These are phyloP conservation scores for Pythium biforme DNA, from an alignment of 352 stramenopile genomes.

Conservation along the genomic window DNA sequence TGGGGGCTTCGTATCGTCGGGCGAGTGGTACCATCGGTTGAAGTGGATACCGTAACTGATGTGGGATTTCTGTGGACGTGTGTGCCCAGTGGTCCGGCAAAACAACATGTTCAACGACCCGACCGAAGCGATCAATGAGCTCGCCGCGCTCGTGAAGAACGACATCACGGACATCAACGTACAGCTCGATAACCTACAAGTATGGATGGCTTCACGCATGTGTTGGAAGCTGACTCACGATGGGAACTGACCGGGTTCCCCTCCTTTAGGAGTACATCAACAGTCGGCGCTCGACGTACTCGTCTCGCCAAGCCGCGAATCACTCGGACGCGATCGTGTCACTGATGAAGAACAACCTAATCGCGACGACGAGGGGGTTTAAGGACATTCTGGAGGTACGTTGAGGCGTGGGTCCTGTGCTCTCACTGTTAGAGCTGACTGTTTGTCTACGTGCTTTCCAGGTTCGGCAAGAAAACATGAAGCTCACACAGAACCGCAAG, in stretches of 20 bases:
- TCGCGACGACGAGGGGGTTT: slow-evolving; percentile 75
- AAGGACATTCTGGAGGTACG: slow-evolving; percentile 78
- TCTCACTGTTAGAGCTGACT: not conserved
- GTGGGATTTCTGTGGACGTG: not conserved
- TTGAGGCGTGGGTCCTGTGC: not conserved
- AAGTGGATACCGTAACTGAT: not conserved
- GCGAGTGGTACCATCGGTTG: no score
- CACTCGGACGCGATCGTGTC: slow-evolving; percentile 83
- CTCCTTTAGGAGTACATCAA: slow-evolving; percentile 61
- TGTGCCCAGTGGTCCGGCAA: slow-evolving; percentile 67
- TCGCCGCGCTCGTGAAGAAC: slow-evolving; percentile 80
- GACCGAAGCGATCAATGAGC: slow-evolving; percentile 79
- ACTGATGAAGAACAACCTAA: slow-evolving; percentile 84
- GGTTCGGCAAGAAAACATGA: slow-evolving; percentile 86
- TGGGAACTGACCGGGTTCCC: not conserved
- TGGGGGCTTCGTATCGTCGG: slow-evolving; percentile 3
- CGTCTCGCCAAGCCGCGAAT: slow-evolving; percentile 68
- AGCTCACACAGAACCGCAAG: slow-evolving; percentile 78
- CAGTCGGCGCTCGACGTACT: slow-evolving; percentile 53
- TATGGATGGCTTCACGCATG: not conserved
- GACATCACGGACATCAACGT: slow-evolving; percentile 87
- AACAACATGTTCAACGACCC: slow-evolving; percentile 91
- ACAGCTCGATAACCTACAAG: slow-evolving; percentile 80
- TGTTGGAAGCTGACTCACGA: not conserved
- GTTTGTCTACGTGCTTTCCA: not conserved